Evolutionary conservation across 2,329 filamentous ascomycete genomes (phyloP), one percentile per base, ranked within the genome.

Genomic region (Xylariaceae sp.): DNA sequence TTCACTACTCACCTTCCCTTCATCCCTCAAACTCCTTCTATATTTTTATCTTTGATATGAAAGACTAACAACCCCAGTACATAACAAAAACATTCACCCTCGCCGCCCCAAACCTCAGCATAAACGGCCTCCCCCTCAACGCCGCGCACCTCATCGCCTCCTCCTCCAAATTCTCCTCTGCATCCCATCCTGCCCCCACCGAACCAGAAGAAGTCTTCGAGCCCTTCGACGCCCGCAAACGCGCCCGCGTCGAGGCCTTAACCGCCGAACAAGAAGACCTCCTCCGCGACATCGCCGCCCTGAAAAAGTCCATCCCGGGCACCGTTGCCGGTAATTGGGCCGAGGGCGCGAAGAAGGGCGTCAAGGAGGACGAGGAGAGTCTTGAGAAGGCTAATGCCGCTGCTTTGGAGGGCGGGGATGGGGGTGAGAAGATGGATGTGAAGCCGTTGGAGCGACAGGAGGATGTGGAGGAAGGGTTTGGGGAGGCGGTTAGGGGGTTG

Each of bases 221-320:
- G 66, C 80, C 84, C 37, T 86, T 86, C 67, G 82, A 87, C 75
- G 73, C 76, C 2, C 81, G 81, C 69, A 80, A 82, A 66, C 83
- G 84, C 68, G 76, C 79, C 61, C 80, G 78, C 65, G 81, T 86
- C 65, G 82, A 84, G 68, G 80, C 82, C 44, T 78, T 87, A n/a
- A 78, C 82, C 61, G 76, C 80, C 61, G 78, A 85, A 60, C 85
- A 88, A 65, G 84, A 87, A 68, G 83, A 83, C 67, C 77, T 88
- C 2, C 80, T 87, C 50, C 81, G 84, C 64, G 82, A 86, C 66
- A 85, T 88, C 66, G 84, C 85, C 6, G 73, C 75, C 35, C 76
- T 85, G n/a, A 85, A 85, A 71, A 78, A 80, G 62, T 72, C 73
- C 61, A 78, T 83, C 1, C 82, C 83, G 17, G 69, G 68, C 13